Evolutionary conservation across 2,329 filamentous ascomycete species (phyloP).

Genomic region (Aureobasidium sp.): DNA sequence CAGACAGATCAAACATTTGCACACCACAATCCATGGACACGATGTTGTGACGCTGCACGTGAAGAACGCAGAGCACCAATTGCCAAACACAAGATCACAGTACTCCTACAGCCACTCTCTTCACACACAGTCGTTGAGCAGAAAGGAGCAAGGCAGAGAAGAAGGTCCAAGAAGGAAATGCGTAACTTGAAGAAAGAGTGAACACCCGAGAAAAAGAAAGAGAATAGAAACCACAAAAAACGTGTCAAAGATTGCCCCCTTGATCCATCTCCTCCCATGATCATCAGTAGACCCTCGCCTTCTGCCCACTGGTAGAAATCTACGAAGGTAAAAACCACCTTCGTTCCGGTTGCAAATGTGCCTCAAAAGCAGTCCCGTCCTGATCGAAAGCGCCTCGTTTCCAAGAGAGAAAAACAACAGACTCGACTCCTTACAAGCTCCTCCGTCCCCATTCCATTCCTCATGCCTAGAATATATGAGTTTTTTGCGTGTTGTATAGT

Average conservation of each 20-base stretch:
- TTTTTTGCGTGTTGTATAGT: slow-evolving; percentile 7
- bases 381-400: slow-evolving; percentile 13
- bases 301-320: not conserved
- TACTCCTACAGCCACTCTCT: not conserved
- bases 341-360: not conserved
- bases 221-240: not conserved
- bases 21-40: not conserved
- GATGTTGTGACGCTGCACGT: not conserved
- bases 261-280: not conserved
- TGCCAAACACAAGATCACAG: not conserved
- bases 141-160: not conserved
- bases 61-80: not conserved
- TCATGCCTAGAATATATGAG: slow-evolving; percentile 7
- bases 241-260: slow-evolving; percentile 4
- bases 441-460: slow-evolving; percentile 2
- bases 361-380: not conserved
- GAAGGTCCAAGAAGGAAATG: not conserved
- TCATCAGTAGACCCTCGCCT: not conserved
- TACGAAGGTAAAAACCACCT: not conserved
- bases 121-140: not conserved
- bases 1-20: no score
- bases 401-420: slow-evolving; percentile 10
- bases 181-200: not conserved
- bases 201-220: not conserved
- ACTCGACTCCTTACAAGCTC: slow-evolving; percentile 10